These are phyloP conservation scores for Thermothelomyces thermophilus DNA, from an alignment of 2,329 filamentous ascomycete genomes.

Conservation along the genomic window DNA sequence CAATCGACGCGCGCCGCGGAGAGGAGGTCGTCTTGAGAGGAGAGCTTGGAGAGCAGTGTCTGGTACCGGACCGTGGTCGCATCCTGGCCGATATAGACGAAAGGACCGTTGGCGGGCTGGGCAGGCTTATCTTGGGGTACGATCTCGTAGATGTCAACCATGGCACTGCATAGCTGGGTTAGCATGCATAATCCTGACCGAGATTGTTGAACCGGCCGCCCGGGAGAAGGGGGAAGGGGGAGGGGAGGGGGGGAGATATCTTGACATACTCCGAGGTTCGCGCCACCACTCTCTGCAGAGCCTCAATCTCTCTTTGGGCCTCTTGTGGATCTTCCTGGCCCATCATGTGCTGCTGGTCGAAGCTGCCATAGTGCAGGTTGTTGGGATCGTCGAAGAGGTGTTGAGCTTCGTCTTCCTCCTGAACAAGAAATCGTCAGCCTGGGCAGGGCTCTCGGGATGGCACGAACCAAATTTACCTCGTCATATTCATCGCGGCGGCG, in stretches of 20 bases:
- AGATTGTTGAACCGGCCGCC: slow-evolving; percentile 4
- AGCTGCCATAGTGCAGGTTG: slow-evolving; percentile 55
- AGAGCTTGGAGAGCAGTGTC: slow-evolving; percentile 54
- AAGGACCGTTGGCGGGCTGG: slow-evolving; percentile 28
- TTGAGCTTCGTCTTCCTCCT: slow-evolving; percentile 51
- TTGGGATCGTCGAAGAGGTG: slow-evolving; percentile 56
- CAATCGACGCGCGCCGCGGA: slow-evolving; percentile 48
- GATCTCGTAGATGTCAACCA: slow-evolving; percentile 63
- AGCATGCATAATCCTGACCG: slow-evolving; percentile 19
- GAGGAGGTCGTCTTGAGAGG: slow-evolving; percentile 38
- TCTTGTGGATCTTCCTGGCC: slow-evolving; percentile 55
- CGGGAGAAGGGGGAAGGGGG: neutral
- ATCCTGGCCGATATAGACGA: slow-evolving; percentile 49
- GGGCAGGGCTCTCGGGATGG: neutral
- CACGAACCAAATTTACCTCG: slow-evolving; percentile 38
- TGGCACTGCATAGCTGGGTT: slow-evolving; percentile 43
- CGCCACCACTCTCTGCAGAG: slow-evolving; percentile 56
- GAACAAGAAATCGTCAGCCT: slow-evolving; percentile 4
- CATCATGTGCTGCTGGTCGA: slow-evolving; percentile 49
- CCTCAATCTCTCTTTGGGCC: slow-evolving; percentile 57
- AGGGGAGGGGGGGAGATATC: slow-evolving; percentile 3
- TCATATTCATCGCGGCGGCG: slow-evolving; percentile 46
- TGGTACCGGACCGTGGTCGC: slow-evolving; percentile 53
- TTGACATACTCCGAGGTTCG: slow-evolving; percentile 55
- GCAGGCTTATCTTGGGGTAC: slow-evolving; percentile 43